A percentile compares a stretch with the other conserved stretches of the same genome.
Evolutionary conservation across 345 rosid species (phyloP).

Genomic region (Euphorbia peplus): DNA sequence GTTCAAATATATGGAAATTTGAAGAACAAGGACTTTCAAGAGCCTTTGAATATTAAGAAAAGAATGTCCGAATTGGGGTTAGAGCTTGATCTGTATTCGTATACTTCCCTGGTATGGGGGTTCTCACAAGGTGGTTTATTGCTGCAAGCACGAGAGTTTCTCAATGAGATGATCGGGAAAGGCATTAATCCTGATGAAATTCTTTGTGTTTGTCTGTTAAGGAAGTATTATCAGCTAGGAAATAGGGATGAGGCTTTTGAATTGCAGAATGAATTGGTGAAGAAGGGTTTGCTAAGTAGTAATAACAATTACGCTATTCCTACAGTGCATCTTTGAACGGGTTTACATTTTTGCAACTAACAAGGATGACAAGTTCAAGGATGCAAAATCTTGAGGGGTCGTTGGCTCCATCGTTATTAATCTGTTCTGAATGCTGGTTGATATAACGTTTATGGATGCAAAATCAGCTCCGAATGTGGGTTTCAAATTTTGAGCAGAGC

Average conservation of each 20-base stretch:
- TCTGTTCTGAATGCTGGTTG: too few relatives aligned
- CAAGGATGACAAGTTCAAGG: too few relatives aligned
- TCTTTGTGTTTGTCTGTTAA: constrained; percentile 48
- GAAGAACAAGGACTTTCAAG: constrained; percentile 49
- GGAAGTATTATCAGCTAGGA: constrained; percentile 58
- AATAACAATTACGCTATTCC: constrained; percentile 15
- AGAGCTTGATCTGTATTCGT: constrained; percentile 64
- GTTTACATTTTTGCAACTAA: too few relatives aligned
- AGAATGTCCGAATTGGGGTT: constrained; percentile 55
- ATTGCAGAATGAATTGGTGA: constrained; percentile 46
- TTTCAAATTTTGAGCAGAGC: too few relatives aligned
- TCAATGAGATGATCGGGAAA: constrained; percentile 58
- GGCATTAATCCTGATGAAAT: constrained; percentile 58
- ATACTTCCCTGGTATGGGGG: constrained; percentile 66
- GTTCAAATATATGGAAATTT: constrained; percentile 59
- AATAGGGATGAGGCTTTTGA: constrained; percentile 43
- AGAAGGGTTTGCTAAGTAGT: constrained; percentile 36
- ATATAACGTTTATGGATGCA: too few relatives aligned
- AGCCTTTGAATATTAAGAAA: constrained; percentile 45
- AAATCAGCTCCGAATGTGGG: too few relatives aligned
- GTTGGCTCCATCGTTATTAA: too few relatives aligned
- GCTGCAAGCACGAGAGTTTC: constrained; percentile 48
- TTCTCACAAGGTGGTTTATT: constrained; percentile 48
- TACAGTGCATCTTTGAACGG: background rate
- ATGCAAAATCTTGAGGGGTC: too few relatives aligned